A percentile compares a stretch with the other conserved stretches of the same genome.
phyloP scores from a whole-genome alignment of 179 eudicot genomes.

The Silene noctiflora region DNA sequence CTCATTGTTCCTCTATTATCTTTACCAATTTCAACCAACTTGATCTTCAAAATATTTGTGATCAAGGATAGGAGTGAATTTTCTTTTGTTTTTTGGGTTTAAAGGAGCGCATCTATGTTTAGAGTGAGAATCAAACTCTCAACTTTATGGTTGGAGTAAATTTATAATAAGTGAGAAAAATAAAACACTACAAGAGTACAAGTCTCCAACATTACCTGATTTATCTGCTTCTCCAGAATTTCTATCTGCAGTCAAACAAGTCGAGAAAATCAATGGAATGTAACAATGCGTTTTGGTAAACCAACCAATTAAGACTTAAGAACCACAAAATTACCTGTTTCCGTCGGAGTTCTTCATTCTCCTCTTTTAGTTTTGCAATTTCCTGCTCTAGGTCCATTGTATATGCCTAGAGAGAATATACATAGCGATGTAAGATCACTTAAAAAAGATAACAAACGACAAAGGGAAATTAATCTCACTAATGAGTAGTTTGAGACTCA shows the following conservation, averaged over 20 bases:
- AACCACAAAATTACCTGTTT: conserved; percentile 46
- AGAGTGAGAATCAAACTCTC: too few species aligned
- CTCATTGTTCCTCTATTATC: too few species aligned
- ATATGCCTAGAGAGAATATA: conserved; percentile 49
- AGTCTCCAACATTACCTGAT: conserved; percentile 69
- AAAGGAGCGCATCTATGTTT: too few species aligned
- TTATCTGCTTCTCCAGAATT: conserved; percentile 67
- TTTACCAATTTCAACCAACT: too few species aligned
- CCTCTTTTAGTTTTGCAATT: conserved; percentile 67
- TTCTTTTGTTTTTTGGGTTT: too few species aligned
- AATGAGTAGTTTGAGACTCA: too few species aligned
- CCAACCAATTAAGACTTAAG: neutral
- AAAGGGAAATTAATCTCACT: too few species aligned
- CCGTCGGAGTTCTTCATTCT: conserved; percentile 51
- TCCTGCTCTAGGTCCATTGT: conserved; percentile 83
- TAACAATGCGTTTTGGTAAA: neutral
- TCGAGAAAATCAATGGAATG: neutral
- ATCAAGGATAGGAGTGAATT: too few species aligned
- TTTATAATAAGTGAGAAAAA: too few species aligned
- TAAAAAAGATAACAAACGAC: neutral
- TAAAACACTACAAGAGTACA: too few species aligned
- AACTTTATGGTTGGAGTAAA: too few species aligned
- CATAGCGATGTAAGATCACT: neutral
- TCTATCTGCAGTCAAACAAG: conserved; percentile 51
- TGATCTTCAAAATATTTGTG: too few species aligned